phyloP scores from a whole-genome alignment of 2,329 filamentous ascomycete genomes.

The Colletotrichum destructivum region DNA sequence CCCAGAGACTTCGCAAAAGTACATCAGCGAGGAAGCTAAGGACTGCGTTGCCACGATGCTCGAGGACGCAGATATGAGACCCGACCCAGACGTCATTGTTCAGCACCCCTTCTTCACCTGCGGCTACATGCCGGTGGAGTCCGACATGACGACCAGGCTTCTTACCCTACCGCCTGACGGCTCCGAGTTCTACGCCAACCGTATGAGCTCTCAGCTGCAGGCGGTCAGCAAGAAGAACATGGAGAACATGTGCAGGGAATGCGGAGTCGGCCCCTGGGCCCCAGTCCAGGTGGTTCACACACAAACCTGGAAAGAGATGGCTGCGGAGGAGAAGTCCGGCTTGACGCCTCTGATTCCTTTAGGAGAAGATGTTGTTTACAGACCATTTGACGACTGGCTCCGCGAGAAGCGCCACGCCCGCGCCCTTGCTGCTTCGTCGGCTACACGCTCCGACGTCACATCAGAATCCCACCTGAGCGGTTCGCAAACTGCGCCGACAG shows the following conservation, averaged over 20 bases:
- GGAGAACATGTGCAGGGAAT: conserved; percentile 70
- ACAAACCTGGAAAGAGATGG: conserved; percentile 76
- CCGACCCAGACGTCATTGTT: conserved; percentile 83
- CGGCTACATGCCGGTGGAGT: conserved; percentile 77
- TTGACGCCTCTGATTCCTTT: conserved; percentile 76
- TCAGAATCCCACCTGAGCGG: conserved; percentile 54
- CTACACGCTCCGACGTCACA: conserved; percentile 37
- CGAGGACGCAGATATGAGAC: conserved; percentile 81
- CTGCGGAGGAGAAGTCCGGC: conserved; percentile 77
- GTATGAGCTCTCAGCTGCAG: conserved; percentile 61
- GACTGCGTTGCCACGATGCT: conserved; percentile 84
- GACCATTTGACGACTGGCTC: conserved; percentile 74
- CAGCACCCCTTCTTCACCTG: conserved; percentile 85
- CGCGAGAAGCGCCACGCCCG: conserved; percentile 63
- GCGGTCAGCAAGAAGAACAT: conserved; percentile 66
- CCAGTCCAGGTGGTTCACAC: conserved; percentile 63
- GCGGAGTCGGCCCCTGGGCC: conserved; percentile 71
- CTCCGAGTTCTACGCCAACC: conserved; percentile 70
- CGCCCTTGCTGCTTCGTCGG: conserved; percentile 42
- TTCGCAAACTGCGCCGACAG: conserved; percentile 55
- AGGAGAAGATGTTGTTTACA: conserved; percentile 73
- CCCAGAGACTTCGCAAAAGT: conserved; percentile 74
- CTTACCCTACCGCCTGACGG: conserved; percentile 71
- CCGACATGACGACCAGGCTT: conserved; percentile 72
- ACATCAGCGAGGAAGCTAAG: conserved; percentile 82